A percentile compares a stretch with the other conserved stretches of the same genome.
Conservation (phyloP, 208 protist genomes). For the Lotmaria passim region DNA sequence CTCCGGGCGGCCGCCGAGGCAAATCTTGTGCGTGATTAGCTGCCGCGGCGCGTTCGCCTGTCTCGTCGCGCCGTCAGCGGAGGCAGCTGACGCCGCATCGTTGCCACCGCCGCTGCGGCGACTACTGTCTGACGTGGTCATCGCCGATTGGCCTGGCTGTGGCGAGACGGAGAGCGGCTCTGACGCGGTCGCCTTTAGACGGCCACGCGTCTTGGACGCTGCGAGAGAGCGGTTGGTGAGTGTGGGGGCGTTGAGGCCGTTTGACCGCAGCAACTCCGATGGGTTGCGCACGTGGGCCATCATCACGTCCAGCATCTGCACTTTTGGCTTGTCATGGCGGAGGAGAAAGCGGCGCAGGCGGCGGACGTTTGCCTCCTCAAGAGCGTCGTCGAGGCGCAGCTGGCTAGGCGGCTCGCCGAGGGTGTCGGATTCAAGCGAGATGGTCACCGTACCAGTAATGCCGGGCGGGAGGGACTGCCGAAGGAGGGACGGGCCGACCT, state of each 20-base stretch:
- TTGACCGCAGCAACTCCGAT: constrained; percentile 26
- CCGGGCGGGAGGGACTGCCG: constrained; percentile 35
- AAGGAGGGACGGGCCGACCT: constrained; percentile 32
- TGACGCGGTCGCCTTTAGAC: background rate
- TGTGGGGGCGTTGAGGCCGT: background rate
- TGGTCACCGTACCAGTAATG: constrained; percentile 66
- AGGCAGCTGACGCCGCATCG: background rate
- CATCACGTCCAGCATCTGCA: constrained; percentile 73
- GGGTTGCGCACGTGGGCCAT: constrained; percentile 62
- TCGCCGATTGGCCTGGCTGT: background rate
- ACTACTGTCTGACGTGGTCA: background rate
- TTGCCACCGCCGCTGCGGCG: background rate
- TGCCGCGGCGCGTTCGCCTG: background rate
- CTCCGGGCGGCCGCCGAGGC: constrained; percentile 25
- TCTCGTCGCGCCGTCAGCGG: background rate
- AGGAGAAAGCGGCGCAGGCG: constrained; percentile 73
- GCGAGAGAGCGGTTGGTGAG: constrained; percentile 9
- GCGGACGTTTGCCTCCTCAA: constrained; percentile 46
- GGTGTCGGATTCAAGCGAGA: constrained; percentile 70
- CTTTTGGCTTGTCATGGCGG: constrained; percentile 45
- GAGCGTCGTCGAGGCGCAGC: constrained; percentile 39
- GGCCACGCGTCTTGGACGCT: background rate
- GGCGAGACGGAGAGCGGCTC: background rate
- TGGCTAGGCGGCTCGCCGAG: constrained; percentile 41
- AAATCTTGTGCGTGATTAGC: constrained; percentile 18